Percentiles rank a stretch among this genome's conserved stretches.
Conservation (phyloP, 106 monocot genomes). For the Phalaenopsis equestris region DNA sequence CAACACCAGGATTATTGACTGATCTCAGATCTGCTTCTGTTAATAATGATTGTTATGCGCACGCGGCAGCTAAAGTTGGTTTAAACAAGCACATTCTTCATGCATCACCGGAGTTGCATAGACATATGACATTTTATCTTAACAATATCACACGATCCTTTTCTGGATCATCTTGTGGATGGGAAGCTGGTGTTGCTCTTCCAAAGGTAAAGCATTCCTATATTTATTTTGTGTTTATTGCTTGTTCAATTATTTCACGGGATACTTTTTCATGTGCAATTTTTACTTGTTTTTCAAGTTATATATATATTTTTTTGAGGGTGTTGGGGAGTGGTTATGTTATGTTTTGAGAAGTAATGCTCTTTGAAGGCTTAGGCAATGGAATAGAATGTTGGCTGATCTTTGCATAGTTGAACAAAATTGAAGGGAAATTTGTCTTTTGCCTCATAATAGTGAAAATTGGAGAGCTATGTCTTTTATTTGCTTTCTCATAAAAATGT, state of each 20-base stretch:
- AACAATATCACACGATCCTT: conserved; percentile 25
- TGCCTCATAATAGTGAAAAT: too few relatives aligned
- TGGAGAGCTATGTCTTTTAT: too few relatives aligned
- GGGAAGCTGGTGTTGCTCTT: conserved; percentile 56
- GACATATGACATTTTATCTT: conserved; percentile 40
- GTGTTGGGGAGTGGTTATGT: too few relatives aligned
- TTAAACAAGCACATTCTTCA: conserved; percentile 63
- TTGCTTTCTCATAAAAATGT: too few relatives aligned
- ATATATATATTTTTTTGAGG: not conserved
- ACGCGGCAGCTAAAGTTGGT: conserved; percentile 56
- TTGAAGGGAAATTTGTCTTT: not conserved
- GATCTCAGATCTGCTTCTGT: conserved; percentile 57
- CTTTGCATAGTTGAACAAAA: not conserved
- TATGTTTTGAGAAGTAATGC: too few relatives aligned
- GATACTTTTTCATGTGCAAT: not conserved
- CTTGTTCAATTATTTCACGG: not conserved
- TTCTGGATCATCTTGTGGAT: conserved; percentile 60
- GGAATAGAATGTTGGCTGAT: not conserved
- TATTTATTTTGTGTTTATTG: not conserved
- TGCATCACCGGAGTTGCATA: conserved; percentile 44
- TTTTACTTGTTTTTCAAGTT: not conserved
- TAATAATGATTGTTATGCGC: conserved; percentile 71
- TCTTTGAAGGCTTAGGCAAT: not conserved
- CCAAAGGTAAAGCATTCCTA: conserved; percentile 37
- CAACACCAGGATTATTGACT: conserved; percentile 48